Base-by-base conservation (phyloP, 345 rosid genomes). In the Salix koriyanagi region DNA sequence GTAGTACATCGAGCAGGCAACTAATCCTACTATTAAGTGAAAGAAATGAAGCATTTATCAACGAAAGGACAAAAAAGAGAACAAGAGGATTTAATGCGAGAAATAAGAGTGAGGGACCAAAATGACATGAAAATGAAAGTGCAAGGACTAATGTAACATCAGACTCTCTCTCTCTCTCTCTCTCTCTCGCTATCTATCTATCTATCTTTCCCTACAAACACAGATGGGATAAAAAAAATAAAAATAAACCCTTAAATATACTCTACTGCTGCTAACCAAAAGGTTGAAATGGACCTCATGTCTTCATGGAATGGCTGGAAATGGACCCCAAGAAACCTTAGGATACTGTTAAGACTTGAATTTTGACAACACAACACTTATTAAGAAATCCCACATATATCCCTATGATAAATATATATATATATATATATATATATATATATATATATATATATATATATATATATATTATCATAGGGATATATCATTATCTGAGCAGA, bases 271-370 rank as follows among this genome's bases (percentile, higher is more conserved):
- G 28, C 10, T 9, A 19, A 28, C 25, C 15, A 18, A 30, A 65
- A 65, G 12, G 13, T 18, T 66, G 12, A 46, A 7, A 16, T 26
- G 9, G 30, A 70, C 18, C 62, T 25, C 37, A 25, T 3, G 41
- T 18, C 62, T 48, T 70, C 73, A 10, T 28, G 56, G 41, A 26
- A 39, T 75, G 78, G 78, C 18, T 58, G 46, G 78, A 16, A 75
- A 67, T 37, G 54, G 28, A 75, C 73, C 73, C 56, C 78, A 56
- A 56, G 62, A 28, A 28, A 61, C 19, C 67, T 6, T 46, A 14
- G 9, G 7, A 50, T 66, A 50, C 12, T 50, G 34, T 36, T 52
- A 37, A 48, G 60, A 30, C 15, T 13, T 15, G 21, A 65, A 34
- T 65, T 34, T 6, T 67, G 72, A 52, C 52, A 54, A 50, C 50